These are phyloP conservation scores for Graphium sp. DNA, from an alignment of 2,329 filamentous ascomycete species.

Conservation along the genomic window DNA sequence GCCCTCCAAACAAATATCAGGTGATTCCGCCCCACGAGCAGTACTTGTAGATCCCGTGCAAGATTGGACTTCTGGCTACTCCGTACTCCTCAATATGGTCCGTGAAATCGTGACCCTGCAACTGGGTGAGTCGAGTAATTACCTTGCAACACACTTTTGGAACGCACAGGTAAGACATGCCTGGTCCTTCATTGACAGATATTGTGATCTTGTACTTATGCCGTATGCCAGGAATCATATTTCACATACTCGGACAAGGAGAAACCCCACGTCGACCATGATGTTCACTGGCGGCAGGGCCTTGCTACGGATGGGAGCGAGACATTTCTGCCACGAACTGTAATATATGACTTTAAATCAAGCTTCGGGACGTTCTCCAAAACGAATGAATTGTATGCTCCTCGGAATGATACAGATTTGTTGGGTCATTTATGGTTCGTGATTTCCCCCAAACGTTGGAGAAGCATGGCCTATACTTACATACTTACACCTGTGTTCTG, in stretches of 20 bases:
- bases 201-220: neutral
- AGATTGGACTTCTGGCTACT: no score
- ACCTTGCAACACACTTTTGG: constrained; percentile 93
- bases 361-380: constrained; percentile 79
- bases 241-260: constrained; percentile 62
- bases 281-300: constrained; percentile 75
- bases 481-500: constrained; percentile 1
- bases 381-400: constrained; percentile 75
- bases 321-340: constrained; percentile 77
- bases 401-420: constrained; percentile 15
- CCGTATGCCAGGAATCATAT: constrained; percentile 63
- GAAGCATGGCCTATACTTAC: constrained; percentile 1
- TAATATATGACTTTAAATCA: constrained; percentile 91
- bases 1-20: no score
- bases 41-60: no score
- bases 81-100: no score
- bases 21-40: no score
- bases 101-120: constrained; percentile 91
- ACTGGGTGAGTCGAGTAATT: constrained; percentile 84
- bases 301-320: constrained; percentile 70
- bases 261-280: constrained; percentile 21
- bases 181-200: no score
- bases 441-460: neutral
- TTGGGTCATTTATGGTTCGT: neutral
- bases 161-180: constrained; percentile 69